Base-by-base conservation (phyloP, 106 monocot genomes). In the Narthecium ossifragum region DNA sequence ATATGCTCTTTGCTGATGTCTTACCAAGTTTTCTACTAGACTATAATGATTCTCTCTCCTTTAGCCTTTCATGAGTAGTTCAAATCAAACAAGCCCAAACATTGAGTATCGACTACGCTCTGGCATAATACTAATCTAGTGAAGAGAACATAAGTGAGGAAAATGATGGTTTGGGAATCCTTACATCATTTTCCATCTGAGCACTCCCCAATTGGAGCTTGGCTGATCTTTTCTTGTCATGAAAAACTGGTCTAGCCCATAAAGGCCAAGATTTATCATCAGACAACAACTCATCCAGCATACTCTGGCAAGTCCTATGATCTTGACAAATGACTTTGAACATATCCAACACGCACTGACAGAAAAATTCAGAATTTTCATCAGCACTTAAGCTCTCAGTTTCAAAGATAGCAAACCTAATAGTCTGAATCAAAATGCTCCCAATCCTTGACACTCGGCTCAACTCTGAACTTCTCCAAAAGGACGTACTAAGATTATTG, bases 381-480 rank as follows among this genome's bases (percentile, higher is more conserved):
- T 70, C 51, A 51, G 55, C 17, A 63, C 22, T 51, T 14, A 72
- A 62, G 15, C 25, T 28, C 62, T 53, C 46, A 34, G 70, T 64
- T 38, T 80, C 85, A 78, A 83, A 78, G 28, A 83, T 46, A 48
- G 72, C 75, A 86, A 39, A 75, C 54, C 78, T 90, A 27, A 84
- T 30, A 57, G 75, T 74, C 68, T 80, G 75, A 68, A 69, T 74
- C 60, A 96, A 70, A 56, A 76, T 73, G 58, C 68, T 73, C 63
- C 55, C 53, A 40, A 86, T 18, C 27, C 61, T 66, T 26, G 67
- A 55, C 23, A 53, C 56, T 28, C 50, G 70, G 26, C 34, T 32
- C 40, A 59, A 29, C 34, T 63, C 68, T 31, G 86, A 59, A 24
- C 50, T 59, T 62, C 59, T 64, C 64, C 65, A 84, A 62, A 81